Evolutionary conservation across 495 filamentous ascomycete species (phyloP).

Genomic region (Penicillium alfredii): DNA sequence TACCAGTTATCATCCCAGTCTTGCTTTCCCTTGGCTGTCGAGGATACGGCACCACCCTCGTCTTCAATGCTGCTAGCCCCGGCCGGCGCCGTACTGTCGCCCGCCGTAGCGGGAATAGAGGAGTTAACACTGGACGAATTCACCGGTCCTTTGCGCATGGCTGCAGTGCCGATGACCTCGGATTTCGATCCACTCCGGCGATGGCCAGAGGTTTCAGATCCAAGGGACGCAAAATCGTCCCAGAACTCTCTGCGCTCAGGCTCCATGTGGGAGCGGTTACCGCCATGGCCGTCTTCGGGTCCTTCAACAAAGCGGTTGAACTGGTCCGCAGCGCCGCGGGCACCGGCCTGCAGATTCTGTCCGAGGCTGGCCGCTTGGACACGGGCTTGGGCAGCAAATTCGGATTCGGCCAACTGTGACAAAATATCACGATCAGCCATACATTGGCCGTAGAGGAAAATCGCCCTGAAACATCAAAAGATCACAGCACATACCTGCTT

Average conservation of each 20-base stretch:
- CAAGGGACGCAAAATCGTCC: constrained; percentile 68
- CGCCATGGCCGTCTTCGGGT: constrained; percentile 29
- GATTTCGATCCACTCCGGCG: constrained; percentile 26
- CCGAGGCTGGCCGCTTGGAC: constrained; percentile 61
- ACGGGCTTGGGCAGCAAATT: constrained; percentile 77
- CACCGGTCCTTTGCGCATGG: constrained; percentile 59
- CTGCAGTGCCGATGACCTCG: constrained; percentile 63
- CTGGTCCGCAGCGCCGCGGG: constrained; percentile 64
- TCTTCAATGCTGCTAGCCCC: constrained; percentile 29
- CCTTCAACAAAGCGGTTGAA: constrained; percentile 81
- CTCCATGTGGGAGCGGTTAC: constrained; percentile 33
- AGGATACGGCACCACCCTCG: constrained; percentile 26
- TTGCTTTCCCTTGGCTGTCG: constrained; percentile 42
- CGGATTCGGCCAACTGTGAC: constrained; percentile 82
- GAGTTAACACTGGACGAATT: constrained; percentile 16
- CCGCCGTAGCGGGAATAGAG: constrained; percentile 6
- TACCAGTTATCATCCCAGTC: constrained; percentile 67
- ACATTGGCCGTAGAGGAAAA: too few relatives aligned
- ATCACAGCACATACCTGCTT: constrained; percentile 56
- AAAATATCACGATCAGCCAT: too few relatives aligned
- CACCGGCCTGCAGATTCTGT: constrained; percentile 57
- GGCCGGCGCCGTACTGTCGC: constrained; percentile 26
- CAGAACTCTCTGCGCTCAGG: constrained; percentile 81
- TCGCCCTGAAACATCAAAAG: constrained; percentile 2
- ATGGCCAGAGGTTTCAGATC: constrained; percentile 38